Evolutionary conservation across 768 basidiomycete genomes (phyloP), one percentile per base, ranked within the genome.

Genomic region (Macrocybe gigantea): DNA sequence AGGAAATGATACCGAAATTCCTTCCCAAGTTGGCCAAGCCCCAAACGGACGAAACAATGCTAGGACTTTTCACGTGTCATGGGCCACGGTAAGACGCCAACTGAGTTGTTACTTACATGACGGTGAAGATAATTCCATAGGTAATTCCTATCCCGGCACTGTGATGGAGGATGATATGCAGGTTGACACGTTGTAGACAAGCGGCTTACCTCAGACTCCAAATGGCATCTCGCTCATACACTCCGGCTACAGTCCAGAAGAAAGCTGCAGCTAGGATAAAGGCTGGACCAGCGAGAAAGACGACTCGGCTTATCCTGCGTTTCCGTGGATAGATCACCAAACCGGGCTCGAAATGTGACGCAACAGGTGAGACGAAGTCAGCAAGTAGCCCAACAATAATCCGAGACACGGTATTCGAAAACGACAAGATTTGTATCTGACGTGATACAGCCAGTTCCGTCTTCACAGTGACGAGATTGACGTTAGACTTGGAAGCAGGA

Each of bases 1-100:
- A 88, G 41, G 83, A 79, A 48, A 88, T 58, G 34, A 88, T 63
- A 22, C 88, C 87, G 50, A 80, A 91, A 62, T 92, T 92, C 48
- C 89, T 79, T 7, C 81, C 89, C 5, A 83, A 67, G 51, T 87
- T 75, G n/a, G 70, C 57, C 29, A 74, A 60, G 9, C 89, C 89
- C 85, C 87, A 92, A 15, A 85, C 71, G 1, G 83, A 72, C 2
- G 82, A 79, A 4, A 88, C 65, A 30, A 92, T 73, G 45, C 85
- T 80, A 2, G 89, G 88, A 9, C 84, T 87, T 53, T 31, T n/a
- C 35, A 51, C 33, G 22, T 43, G 46, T 39, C 48, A 35, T 33
- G 43, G 40, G 13, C 35, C n/a, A 7, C 44, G 31, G 33, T 9
- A 8, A 47, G 37, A 46, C 1, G 31, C 43, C 22, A 29, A 50